Evolutionary conservation across 2,329 filamentous ascomycete genomes (phyloP), one percentile per base, ranked within the genome.

Genomic region (Zymoseptoria tritici): DNA sequence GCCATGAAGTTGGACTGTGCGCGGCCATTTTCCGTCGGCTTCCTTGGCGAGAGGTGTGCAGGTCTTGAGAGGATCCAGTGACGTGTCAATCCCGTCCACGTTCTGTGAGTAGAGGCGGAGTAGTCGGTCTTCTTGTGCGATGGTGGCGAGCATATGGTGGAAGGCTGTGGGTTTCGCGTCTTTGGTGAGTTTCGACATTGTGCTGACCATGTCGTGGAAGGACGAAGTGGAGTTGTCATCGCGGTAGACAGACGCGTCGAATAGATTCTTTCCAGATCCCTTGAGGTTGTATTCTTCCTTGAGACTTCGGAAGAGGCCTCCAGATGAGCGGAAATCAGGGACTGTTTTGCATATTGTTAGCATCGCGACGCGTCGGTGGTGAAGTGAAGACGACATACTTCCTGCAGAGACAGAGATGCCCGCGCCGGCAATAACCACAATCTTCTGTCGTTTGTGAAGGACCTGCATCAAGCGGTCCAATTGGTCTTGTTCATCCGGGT

Each of bases 401-500:
- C 94, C 94, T 67, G 94, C 93, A 57, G 93, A 93, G 56, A 97
- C 94, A 49, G 94, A 97, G 69, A 99, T 99, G 63, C 94, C 94
- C 64, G 94, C 94, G 60, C 94, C 94, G 53, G 93, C 94, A 73
- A 99, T 89, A 56, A 97, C 90, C 36, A 99, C 91, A 72, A 99
- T 96, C 79, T 96, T 97, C 77, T 92, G 90, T 80, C 94, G 94
- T 71, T 89, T 91, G 70, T 88, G 87, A 58, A 99, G 76, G 22
- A 86, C 87, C 51, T 86, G 83, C 52, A 92, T 77, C 29, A 99
- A 79, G 58, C 86, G 83, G 62, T 89, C 83, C 49, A 96, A 78
- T 68, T 87, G 82, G 29, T 77, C 74, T 62, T 93, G 83, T 54
- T 81, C 78, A 16, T 42, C 36, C 16, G 81, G 78, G 49, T 77